These are phyloP conservation scores for Thalia dealbata DNA, from an alignment of 176 grass and related monocot genomes.

Conservation along the genomic window DNA sequence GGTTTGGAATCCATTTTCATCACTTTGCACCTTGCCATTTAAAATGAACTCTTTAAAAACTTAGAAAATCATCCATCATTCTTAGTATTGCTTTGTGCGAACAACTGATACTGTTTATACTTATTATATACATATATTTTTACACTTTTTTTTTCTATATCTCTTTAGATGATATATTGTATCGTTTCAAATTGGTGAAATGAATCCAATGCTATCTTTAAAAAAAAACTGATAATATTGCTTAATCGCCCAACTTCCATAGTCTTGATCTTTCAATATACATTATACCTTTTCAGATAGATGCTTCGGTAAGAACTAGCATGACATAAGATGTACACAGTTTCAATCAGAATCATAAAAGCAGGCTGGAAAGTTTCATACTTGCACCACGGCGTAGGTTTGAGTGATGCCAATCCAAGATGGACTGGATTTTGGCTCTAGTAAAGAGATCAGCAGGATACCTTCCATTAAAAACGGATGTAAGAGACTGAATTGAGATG, in stretches of 20 bases:
- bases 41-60: not conserved
- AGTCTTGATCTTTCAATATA: not conserved
- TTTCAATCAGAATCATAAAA: not conserved
- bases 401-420: slow-evolving; percentile 93
- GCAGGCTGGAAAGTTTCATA: slow-evolving; percentile 10
- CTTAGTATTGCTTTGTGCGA: not conserved
- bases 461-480: slow-evolving; percentile 23
- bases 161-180: too few species aligned
- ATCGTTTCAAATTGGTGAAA: too few species aligned
- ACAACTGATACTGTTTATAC: too few species aligned
- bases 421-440: slow-evolving; percentile 70
- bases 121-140: too few species aligned
- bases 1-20: too few species aligned
- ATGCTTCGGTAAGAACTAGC: not conserved
- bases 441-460: slow-evolving; percentile 70
- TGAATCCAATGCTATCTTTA: too few species aligned
- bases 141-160: too few species aligned
- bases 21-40: too few species aligned
- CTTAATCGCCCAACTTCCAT: not conserved
- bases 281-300: not conserved
- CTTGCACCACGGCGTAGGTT: slow-evolving; percentile 66
- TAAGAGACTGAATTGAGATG: not conserved
- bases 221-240: not conserved
- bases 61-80: not conserved
- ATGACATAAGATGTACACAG: not conserved